phyloP scores from a whole-genome alignment of 179 eudicot genomes.

The Beta macrorhiza region DNA sequence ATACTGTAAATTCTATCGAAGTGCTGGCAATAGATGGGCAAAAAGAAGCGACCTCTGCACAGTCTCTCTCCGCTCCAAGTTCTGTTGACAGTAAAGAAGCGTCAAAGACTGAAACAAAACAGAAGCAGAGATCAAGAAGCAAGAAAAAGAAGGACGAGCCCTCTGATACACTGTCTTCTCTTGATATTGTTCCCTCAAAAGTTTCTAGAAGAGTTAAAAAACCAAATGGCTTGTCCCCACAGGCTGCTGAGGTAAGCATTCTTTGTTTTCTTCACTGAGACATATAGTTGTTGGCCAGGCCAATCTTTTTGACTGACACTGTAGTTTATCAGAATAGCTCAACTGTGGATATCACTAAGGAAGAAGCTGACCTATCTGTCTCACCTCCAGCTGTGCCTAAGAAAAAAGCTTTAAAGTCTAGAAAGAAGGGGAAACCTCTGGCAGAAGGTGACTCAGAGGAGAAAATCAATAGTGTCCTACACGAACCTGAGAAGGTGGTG shows the following conservation, averaged over 20 bases:
- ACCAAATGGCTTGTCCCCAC: slow-evolving; percentile 29
- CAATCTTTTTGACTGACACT: slow-evolving; percentile 36
- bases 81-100: slow-evolving; percentile 24
- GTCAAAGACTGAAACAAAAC: slow-evolving; percentile 39
- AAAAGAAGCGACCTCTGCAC: slow-evolving; percentile 25
- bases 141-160: slow-evolving; percentile 46
- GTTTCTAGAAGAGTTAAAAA: slow-evolving; percentile 26
- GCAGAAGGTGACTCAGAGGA: slow-evolving; percentile 30
- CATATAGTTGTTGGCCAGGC: slow-evolving; percentile 4
- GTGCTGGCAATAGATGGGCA: slow-evolving; percentile 32
- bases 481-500: slow-evolving; percentile 20
- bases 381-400: slow-evolving; percentile 34
- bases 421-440: slow-evolving; percentile 35
- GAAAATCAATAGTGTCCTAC: slow-evolving; percentile 31
- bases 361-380: slow-evolving; percentile 32
- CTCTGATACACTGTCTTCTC: slow-evolving; percentile 33
- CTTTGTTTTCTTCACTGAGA: slow-evolving; percentile 10
- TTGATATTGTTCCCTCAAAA: slow-evolving; percentile 33
- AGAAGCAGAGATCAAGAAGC: slow-evolving; percentile 44
- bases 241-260: slow-evolving; percentile 47
- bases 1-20: slow-evolving; percentile 31
- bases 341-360: slow-evolving; percentile 27
- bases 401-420: slow-evolving; percentile 33
- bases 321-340: slow-evolving; percentile 47
- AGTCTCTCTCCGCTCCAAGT: slow-evolving; percentile 28